Evolutionary conservation across 257 asterid species (phyloP), one percentile per base, ranked within the genome.

Genomic region (Fraxinus quadrangulata): DNA sequence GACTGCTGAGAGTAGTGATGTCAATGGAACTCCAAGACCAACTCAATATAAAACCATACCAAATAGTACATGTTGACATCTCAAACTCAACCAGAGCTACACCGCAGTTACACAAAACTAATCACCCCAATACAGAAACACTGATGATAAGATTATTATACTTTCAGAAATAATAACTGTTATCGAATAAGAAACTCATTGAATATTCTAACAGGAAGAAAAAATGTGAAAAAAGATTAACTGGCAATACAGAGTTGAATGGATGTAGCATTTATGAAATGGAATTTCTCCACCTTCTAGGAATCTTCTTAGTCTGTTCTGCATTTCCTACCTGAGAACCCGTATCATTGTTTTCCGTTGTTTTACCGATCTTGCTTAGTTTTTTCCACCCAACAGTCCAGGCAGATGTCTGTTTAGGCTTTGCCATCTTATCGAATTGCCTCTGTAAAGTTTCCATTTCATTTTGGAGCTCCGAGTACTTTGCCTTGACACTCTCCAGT

Each of bases 231-330:
- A 2, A 47, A 9, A 56, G 16, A 47, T 23, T 67, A 47, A 30
- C 40, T 51, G 56, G 39, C 34, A 75, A 77, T 39, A 31, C 26
- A 75, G 17, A 47, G 37, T 26, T 26, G 66, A 56, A 21, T 23
- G 36, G 71, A 70, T 34, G 13, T 59, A 73, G 21, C 14, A 67
- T 33, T 79, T 63, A 24, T 70, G 98, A 93, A 81, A 92, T 89
- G 37, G 98, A 93, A 79, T 93, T 93, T 85, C 98, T 93, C 98
- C 98, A 93, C 83, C 96, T 90, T 71, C 98, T 88, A 4, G 94
- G 90, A 17, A 87, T 36, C 86, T 91, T 91, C 73, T 81, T 80
- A 24, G 83, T 26, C 71, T 85, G 89, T 77, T 89, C 95, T 23
- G 84, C 47, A 76, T 83, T 84, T 3, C 82, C 54, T 40, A 66